Base-by-base conservation (phyloP, 768 basidiomycete genomes). In the Mrakia hoshinonis region DNA sequence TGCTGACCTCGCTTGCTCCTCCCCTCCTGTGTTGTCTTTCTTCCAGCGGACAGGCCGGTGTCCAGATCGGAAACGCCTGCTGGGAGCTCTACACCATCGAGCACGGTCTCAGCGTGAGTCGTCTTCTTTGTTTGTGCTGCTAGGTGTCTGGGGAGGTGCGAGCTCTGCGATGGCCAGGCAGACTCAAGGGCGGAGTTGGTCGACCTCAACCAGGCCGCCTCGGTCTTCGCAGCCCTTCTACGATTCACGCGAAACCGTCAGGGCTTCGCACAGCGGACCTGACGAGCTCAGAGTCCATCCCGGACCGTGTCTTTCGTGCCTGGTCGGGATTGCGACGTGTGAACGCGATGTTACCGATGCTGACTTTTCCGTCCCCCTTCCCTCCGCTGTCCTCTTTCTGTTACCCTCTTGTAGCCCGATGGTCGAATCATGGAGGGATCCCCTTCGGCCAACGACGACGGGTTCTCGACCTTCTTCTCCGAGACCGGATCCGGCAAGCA, bases 41-140 rank as follows among this genome's bases (percentile, higher is more conserved):
- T 34, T 49, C 29, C 47, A 72, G 70, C 54, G 70, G 70, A 26
- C 96, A 99, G 84, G 96, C 95, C 79, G 93, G 92, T 87, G 89
- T 81, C 73, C 81, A 83, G 77, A 82, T 83, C 78, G 94, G 95
- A 79, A 98, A 98, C 81, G 95, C 96, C 79, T 99, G 93, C 83
- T 96, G 95, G 95, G 95, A 97, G 82, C 87, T 98, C 74, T 99
- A 99, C 84, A 96, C 93, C 78, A 88, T 96, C 77, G 96, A 99
- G 82, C 96, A 73, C n/a, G 94, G 94, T 79, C 84, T 99, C 73
- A 94, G 89, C 81, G 95, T 96, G 81, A 82, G 88, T 84, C 34
- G n/a, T 22, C 77, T 73, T 38, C 38, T 69, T 75, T 31, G 15
- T 48, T 34, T 43, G 15, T 43, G 6, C 15, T 34, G 15, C 26